Evolutionary conservation across 78 protist species (phyloP).

Genomic region (Chrysochromulina parva): DNA sequence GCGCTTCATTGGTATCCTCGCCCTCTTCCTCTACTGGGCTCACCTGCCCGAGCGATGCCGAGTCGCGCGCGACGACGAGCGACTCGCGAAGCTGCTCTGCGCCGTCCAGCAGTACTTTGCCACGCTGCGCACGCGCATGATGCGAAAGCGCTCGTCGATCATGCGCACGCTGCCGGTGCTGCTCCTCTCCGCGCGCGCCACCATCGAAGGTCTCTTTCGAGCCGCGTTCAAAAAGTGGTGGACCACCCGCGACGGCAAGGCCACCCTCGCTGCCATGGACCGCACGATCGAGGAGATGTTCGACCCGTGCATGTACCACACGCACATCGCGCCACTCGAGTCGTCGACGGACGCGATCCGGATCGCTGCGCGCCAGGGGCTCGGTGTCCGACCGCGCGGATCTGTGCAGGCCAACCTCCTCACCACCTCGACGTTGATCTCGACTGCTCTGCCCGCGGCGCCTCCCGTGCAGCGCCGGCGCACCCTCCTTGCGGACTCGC

Average conservation of each 20-base stretch:
- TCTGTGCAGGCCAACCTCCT: no score
- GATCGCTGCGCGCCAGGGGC: no score
- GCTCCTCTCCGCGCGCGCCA: neutral
- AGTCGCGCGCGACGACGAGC: neutral
- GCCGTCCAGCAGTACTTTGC: neutral
- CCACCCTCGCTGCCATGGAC: no score
- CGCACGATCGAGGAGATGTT: no score
- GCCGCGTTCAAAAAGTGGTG: neutral
- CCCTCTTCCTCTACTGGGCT: neutral
- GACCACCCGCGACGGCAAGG: neutral
- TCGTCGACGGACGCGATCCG: no score
- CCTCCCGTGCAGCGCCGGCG: no score
- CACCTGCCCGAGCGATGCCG: neutral
- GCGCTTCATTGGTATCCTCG: neutral
- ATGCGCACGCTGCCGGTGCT: neutral
- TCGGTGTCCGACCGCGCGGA: no score
- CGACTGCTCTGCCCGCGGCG: no score
- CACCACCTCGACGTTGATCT: no score
- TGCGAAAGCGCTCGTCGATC: neutral
- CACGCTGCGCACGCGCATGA: neutral
- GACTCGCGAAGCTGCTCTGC: neutral
- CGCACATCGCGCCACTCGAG: no score
- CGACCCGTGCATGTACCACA: no score
- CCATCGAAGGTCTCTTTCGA: neutral
- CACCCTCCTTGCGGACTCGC: no score